Conservation (phyloP, 164 flowering plant species). For the Umbilicus rupestris region DNA sequence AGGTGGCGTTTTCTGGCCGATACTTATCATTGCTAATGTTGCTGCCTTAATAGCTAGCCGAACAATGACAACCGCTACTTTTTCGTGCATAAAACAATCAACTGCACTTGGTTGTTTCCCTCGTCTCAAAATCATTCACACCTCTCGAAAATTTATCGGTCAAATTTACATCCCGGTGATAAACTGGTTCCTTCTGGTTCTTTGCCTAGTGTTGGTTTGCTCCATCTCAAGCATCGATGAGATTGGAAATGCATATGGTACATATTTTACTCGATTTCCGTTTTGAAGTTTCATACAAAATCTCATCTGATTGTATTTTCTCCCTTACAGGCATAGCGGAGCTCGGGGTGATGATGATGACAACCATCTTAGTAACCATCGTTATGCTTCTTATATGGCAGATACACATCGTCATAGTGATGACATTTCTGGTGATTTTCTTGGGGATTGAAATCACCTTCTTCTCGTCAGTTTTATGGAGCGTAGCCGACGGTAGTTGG, state of each 20-base stretch:
- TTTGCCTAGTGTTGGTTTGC: constrained; percentile 63
- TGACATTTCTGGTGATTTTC: constrained; percentile 55
- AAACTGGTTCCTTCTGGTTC: constrained; percentile 86
- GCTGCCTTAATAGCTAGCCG: constrained; percentile 97
- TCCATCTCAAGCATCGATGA: constrained; percentile 63
- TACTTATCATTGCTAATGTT: constrained; percentile 72
- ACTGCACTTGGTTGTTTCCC: constrained; percentile 97
- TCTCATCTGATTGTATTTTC: constrained; percentile 2
- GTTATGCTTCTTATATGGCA: constrained; percentile 99
- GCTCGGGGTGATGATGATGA: constrained; percentile 96
- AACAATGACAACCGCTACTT: constrained; percentile 95
- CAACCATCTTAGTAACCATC: constrained; percentile 71
- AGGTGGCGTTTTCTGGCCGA: constrained; percentile 89
- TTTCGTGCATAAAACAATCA: constrained; percentile 93
- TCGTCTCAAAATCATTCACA: constrained; percentile 94
- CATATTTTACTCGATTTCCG: not conserved
- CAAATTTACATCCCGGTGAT: constrained; percentile 95
- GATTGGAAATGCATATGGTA: constrained; percentile 95
- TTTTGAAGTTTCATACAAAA: too few relatives aligned
- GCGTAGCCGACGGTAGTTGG: constrained; percentile 95
- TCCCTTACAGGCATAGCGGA: constrained; percentile 73
- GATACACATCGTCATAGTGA: constrained; percentile 66
- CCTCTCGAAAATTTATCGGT: constrained; percentile 94
- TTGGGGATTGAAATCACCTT: constrained; percentile 74
- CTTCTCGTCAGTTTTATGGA: constrained; percentile 83